Evolutionary conservation across 805 yeast species (phyloP).

Genomic region (Teunomyces pallodes): DNA sequence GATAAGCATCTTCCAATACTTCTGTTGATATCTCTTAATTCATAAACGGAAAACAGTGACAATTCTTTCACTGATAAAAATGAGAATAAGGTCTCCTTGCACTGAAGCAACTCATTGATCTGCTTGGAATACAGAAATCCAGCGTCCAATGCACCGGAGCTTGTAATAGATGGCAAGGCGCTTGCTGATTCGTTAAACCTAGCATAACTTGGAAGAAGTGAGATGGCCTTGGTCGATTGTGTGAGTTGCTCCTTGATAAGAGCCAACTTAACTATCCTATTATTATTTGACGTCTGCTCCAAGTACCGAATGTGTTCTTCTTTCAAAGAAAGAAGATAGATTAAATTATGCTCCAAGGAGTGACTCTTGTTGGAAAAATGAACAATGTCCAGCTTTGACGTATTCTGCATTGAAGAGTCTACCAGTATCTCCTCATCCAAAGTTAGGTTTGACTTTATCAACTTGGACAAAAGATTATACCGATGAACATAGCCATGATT

Average conservation of each 20-base stretch:
- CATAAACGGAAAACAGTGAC: constrained; percentile 10
- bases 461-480: neutral
- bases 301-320: neutral
- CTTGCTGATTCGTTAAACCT: constrained; percentile 6
- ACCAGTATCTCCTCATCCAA: neutral
- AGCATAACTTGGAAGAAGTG: neutral
- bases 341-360: constrained; percentile 3
- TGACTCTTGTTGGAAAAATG: neutral
- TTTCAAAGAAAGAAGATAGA: neutral
- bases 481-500: neutral
- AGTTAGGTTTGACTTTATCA: neutral
- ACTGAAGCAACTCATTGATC: constrained; percentile 14
- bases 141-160: constrained; percentile 6
- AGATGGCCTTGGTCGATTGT: neutral
- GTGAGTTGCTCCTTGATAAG: neutral
- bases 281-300: neutral
- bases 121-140: constrained; percentile 6
- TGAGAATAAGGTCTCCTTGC: constrained; percentile 13
- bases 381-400: neutral
- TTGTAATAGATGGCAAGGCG: constrained; percentile 8
- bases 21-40: constrained; percentile 14
- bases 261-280: neutral
- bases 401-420: neutral
- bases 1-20: constrained; percentile 17
- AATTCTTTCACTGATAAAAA: constrained; percentile 7